Conservation (phyloP, 768 basidiomycete genomes). For the Pleurotus ostreatus region DNA sequence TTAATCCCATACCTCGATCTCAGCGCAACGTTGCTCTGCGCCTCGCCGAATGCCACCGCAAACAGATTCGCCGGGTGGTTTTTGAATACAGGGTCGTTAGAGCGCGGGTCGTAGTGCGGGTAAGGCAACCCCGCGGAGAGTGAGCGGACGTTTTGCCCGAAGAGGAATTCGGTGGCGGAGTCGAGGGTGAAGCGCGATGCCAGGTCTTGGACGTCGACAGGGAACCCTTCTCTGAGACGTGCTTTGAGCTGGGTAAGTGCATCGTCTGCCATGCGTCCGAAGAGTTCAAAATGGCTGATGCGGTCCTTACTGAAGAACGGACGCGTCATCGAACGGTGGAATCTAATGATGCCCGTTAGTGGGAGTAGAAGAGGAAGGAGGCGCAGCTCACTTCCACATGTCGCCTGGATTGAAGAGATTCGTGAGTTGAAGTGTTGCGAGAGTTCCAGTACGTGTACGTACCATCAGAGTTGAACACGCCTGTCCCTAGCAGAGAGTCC, state of each 20-base stretch:
- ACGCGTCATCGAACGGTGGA: slow-evolving; percentile 48
- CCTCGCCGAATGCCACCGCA: slow-evolving; percentile 44
- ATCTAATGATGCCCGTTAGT: slow-evolving; percentile 25
- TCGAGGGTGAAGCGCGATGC: slow-evolving; percentile 57
- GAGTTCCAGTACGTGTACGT: neutral
- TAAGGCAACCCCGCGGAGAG: slow-evolving; percentile 46
- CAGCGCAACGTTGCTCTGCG: slow-evolving; percentile 36
- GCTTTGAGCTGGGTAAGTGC: slow-evolving; percentile 39
- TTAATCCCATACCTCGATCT: slow-evolving; percentile 36
- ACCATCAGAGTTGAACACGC: slow-evolving; percentile 61
- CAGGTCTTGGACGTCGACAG: slow-evolving; percentile 61
- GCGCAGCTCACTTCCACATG: slow-evolving; percentile 49
- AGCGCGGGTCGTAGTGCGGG: slow-evolving; percentile 29
- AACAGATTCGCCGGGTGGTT: slow-evolving; percentile 37
- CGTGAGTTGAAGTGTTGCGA: too few relatives aligned
- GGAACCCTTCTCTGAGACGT: slow-evolving; percentile 39
- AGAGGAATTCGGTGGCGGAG: slow-evolving; percentile 56
- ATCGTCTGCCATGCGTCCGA: slow-evolving; percentile 45
- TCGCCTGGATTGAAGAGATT: slow-evolving; percentile 29
- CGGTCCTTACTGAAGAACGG: slow-evolving; percentile 57
- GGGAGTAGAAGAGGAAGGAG: neutral
- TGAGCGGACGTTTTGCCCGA: slow-evolving; percentile 42
- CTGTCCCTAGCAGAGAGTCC: slow-evolving; percentile 42
- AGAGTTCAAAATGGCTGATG: slow-evolving; percentile 51
- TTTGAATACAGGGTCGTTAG: slow-evolving; percentile 11